Base-by-base conservation (phyloP, 164 flowering plant genomes). In the Kalanchoe fedtschenkoi region DNA sequence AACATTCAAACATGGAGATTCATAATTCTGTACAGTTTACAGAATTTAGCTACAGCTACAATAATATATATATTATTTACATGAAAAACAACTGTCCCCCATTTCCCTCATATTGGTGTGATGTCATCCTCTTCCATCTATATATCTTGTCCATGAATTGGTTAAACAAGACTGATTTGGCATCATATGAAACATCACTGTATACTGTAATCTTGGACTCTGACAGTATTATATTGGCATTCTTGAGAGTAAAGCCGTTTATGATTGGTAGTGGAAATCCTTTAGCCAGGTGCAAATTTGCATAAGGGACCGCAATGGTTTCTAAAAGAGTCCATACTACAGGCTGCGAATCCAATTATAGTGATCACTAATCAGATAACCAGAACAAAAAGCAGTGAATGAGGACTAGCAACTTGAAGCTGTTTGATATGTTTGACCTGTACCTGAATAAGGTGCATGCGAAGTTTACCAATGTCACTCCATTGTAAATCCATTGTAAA, bases 381-480 rank as follows among this genome's bases (percentile, higher is more conserved):
- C n/a, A 13, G 19, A 17, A 15, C 33, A 55, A 55, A 29, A 29
- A 19, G 6, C 5, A 15, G n/a, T n/a, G n/a, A 11, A 5, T 21
- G 56, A 6, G 19, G 60, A 1, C 5, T 5, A 4, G 4, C 21
- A 58, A 22, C 9, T 21, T 5, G 13, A 13, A 11, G 61, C 5
- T 29, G 10, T 4, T 30, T 30, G 46, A 13, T 42, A 42, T 13
- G 46, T 58, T 9, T 9, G 6, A 58, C 8, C 9, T 9, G 62
- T 76, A 85, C 98, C 96, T 91, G 87, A 65, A 91, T 74, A 9
- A 91, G 78, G 75, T 60, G 69, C 84, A 89, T 69, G 62, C 69
- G 89, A 64, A 91, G 76, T 37, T 77, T 83, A 21, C 98, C 98
- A 55, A 89, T 68, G 53, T 80, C 66, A 78, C 95, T 91, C 98